These are phyloP conservation scores for Astrothelium macrocarpum DNA, from an alignment of 495 filamentous ascomycete species.

Conservation along the genomic window DNA sequence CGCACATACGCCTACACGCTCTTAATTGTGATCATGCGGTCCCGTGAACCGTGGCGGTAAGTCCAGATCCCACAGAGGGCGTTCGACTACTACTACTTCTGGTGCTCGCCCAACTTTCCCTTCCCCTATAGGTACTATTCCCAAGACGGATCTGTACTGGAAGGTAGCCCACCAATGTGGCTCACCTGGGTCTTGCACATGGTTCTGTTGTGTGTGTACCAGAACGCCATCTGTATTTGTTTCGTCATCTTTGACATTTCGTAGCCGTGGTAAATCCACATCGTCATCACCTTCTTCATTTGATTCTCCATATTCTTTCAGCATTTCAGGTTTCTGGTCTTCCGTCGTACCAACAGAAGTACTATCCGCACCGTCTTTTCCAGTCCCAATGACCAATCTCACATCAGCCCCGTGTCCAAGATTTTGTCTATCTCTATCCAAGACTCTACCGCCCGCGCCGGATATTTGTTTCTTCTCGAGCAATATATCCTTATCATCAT, in stretches of 20 bases:
- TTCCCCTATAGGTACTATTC: constrained; percentile 61
- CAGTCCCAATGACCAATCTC: constrained; percentile 35
- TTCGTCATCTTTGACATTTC: constrained; percentile 9
- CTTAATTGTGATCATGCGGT: constrained; percentile 17
- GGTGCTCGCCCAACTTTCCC: constrained; percentile 34
- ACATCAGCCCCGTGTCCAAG: constrained; percentile 49
- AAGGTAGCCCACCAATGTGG: constrained; percentile 65
- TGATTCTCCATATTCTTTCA: background rate
- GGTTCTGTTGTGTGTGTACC: constrained; percentile 20
- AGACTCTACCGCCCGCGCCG: constrained; percentile 54
- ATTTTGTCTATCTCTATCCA: constrained; percentile 43
- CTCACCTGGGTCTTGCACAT: background rate
- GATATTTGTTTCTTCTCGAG: constrained; percentile 35
- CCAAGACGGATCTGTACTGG: constrained; percentile 85
- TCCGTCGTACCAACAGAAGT: constrained; percentile 20
- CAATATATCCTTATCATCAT: constrained; percentile 28
- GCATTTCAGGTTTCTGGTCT: constrained; percentile 8
- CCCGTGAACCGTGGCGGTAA: constrained; percentile 54
- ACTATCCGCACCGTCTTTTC: constrained; percentile 37
- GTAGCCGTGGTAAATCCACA: constrained; percentile 12
- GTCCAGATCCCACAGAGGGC: constrained; percentile 76
- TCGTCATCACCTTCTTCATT: constrained; percentile 12
- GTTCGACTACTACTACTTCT: constrained; percentile 80
- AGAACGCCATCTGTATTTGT: background rate
- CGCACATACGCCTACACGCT: background rate